phyloP scores from a whole-genome alignment of 1,284 basidiomycete species.

The Bjerkandera adusta region DNA sequence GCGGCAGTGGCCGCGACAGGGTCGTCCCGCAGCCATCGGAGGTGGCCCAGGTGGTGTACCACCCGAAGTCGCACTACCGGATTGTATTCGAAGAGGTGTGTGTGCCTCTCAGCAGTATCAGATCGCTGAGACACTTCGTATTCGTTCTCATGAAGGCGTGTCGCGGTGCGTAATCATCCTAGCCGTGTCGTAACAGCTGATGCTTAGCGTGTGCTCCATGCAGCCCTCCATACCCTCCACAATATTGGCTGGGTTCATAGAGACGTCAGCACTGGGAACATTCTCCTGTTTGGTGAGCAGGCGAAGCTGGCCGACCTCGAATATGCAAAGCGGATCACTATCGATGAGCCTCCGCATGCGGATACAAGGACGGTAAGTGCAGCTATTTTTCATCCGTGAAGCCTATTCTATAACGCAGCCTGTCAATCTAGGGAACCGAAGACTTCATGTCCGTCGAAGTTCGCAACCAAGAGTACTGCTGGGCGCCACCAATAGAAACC shows the following conservation, averaged over 20 bases:
- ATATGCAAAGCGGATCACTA: neutral
- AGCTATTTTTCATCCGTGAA: too few species aligned
- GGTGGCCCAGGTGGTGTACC: too few species aligned
- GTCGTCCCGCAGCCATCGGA: too few species aligned
- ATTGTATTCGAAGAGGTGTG: neutral
- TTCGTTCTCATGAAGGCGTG: neutral
- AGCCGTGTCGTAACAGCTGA: too few species aligned
- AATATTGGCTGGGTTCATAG: neutral
- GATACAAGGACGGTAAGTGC: slow-evolving; percentile 1
- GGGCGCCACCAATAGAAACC: too few species aligned
- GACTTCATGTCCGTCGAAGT: slow-evolving; percentile 3
- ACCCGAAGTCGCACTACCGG: neutral
- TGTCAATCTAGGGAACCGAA: neutral
- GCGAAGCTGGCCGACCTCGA: neutral
- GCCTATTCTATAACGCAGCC: too few species aligned
- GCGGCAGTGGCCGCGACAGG: too few species aligned
- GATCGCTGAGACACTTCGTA: neutral
- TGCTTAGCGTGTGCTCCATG: too few species aligned
- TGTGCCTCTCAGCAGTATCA: neutral
- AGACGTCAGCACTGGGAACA: slow-evolving; percentile 1
- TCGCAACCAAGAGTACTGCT: neutral
- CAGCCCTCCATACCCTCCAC: neutral
- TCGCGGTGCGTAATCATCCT: neutral
- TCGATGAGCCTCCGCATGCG: neutral
- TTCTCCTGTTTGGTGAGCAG: neutral